A percentile compares a stretch with the other conserved stretches of the same genome.
Conservation (phyloP, 176 grass and related monocot species). For the Oryza coarctata region DNA sequence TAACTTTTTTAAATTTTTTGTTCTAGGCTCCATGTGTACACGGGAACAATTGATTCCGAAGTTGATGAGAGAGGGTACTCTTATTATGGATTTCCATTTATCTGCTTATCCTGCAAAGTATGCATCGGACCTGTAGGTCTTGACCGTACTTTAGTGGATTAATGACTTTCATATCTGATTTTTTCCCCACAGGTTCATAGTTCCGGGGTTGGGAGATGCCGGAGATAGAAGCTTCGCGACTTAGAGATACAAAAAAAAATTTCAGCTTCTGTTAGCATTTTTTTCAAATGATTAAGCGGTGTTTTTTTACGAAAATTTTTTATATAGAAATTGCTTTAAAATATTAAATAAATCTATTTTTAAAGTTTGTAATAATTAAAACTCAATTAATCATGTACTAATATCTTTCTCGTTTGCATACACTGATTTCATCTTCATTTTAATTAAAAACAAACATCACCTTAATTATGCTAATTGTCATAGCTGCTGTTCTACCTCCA, state of each 20-base stretch:
- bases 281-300: too few species aligned
- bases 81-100: conserved; percentile 20
- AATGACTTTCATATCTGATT: neutral
- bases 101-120: neutral
- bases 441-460: too few species aligned
- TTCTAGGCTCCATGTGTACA: conserved; percentile 84
- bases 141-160: neutral
- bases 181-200: conserved; percentile 70
- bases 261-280: too few species aligned
- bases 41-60: conserved; percentile 85
- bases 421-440: too few species aligned
- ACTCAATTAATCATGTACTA: too few species aligned
- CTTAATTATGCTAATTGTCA: conserved; percentile 35
- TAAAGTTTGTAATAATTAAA: too few species aligned
- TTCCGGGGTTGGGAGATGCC: conserved; percentile 94
- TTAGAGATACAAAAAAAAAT: too few species aligned
- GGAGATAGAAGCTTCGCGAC: conserved; percentile 90
- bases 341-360: too few species aligned
- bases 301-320: too few species aligned
- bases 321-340: too few species aligned
- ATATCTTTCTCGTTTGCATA: too few species aligned
- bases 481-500: neutral
- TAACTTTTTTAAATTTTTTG: neutral
- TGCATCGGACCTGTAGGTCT: neutral
- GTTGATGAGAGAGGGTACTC: conserved; percentile 98